These are phyloP conservation scores for Claviceps sp. DNA, from an alignment of 2,329 filamentous ascomycete genomes.

Conservation along the genomic window DNA sequence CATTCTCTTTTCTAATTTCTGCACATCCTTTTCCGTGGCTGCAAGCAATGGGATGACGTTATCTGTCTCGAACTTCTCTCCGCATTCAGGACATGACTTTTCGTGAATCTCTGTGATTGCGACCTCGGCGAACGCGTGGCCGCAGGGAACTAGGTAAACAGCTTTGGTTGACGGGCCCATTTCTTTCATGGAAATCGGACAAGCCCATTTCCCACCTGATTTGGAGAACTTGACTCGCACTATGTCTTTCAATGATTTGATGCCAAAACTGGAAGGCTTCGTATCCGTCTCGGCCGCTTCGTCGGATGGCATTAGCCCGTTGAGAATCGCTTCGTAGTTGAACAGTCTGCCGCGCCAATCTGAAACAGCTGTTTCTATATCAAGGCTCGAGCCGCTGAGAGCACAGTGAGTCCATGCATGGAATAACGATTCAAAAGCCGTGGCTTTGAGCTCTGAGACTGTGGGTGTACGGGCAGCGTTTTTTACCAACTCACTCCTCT, in stretches of 20 bases:
- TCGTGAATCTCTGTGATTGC: constrained; percentile 71
- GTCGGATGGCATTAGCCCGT: constrained; percentile 43
- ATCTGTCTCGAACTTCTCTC: constrained; percentile 54
- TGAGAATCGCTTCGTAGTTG: constrained; percentile 83
- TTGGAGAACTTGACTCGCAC: constrained; percentile 64
- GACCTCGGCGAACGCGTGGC: constrained; percentile 82
- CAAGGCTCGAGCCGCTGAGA: constrained; percentile 65
- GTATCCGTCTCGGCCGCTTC: constrained; percentile 33
- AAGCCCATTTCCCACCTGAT: constrained; percentile 52
- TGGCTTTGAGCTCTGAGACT: constrained; percentile 77
- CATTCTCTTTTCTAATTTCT: constrained; percentile 50
- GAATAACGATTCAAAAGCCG: constrained; percentile 68
- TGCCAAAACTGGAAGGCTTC: constrained; percentile 37
- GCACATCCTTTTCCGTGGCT: constrained; percentile 54
- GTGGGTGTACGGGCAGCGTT: constrained; percentile 75
- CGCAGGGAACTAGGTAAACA: constrained; percentile 87
- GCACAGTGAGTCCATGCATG: constrained; percentile 84
- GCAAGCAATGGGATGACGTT: constrained; percentile 79
- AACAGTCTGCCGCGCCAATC: constrained; percentile 77
- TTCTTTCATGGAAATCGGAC: constrained; percentile 77
- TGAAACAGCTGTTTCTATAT: constrained; percentile 60
- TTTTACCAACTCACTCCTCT: constrained; percentile 89
- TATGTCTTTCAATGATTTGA: constrained; percentile 74
- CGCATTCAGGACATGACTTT: constrained; percentile 56
- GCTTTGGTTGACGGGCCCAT: constrained; percentile 67